Percentiles rank a stretch among this genome's conserved stretches.
Conservation (phyloP, 805 yeast genomes). For the Candida arabinofermentans region DNA sequence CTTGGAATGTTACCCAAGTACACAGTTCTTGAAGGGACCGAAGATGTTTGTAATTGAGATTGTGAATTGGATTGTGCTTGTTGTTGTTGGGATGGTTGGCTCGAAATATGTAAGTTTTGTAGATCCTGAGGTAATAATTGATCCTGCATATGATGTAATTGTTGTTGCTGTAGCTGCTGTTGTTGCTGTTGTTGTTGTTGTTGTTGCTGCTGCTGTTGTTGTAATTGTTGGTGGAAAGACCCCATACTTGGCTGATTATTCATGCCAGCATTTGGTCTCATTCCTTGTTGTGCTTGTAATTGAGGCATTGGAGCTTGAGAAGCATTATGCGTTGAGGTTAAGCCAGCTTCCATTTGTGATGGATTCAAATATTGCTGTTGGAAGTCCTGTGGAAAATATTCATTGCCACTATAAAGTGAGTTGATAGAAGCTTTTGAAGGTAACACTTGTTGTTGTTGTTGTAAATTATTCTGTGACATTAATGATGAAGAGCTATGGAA, state of each 20-base stretch:
- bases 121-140: neutral
- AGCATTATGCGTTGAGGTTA: neutral
- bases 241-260: constrained; percentile 1
- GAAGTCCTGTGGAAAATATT: neutral
- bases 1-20: constrained; percentile 85
- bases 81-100: neutral
- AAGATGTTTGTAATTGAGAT: constrained; percentile 9
- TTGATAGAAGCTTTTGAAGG: neutral
- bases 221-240: constrained; percentile 1
- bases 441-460: constrained; percentile 1
- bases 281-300: neutral
- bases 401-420: neutral
- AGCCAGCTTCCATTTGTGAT: neutral
- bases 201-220: constrained; percentile 3
- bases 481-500: constrained; percentile 1
- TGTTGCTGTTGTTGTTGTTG: constrained; percentile 4
- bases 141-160: neutral
- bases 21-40: constrained; percentile 66
- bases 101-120: neutral
- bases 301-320: constrained; percentile 1
- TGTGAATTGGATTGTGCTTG: constrained; percentile 4
- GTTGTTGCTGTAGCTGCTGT: neutral
- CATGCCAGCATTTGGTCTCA: neutral
- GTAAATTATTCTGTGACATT: neutral
- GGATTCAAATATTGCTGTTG: constrained; percentile 1